Evolutionary conservation across 257 asterid species (phyloP).

Genomic region (Nyctanthes arbortristis): DNA sequence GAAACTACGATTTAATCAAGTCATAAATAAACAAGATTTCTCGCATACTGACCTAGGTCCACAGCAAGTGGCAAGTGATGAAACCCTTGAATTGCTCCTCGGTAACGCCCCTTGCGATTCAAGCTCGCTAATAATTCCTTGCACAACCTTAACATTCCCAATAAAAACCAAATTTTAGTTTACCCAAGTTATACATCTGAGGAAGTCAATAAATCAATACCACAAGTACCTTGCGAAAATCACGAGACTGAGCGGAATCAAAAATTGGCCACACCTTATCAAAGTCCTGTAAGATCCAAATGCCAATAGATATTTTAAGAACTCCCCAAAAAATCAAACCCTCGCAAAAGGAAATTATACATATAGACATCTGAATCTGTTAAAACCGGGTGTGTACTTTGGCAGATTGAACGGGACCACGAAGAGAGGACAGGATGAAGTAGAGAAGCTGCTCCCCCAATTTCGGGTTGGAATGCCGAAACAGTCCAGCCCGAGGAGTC

Average conservation of each 20-base stretch:
- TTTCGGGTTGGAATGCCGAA: constrained; percentile 98
- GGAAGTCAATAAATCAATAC: constrained; percentile 4
- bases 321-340: background rate
- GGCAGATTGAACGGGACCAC: constrained; percentile 96
- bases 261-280: constrained; percentile 99
- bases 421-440: constrained; percentile 90
- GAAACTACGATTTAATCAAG: constrained; percentile 1
- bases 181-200: constrained; percentile 5
- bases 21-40: background rate
- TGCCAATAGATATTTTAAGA: constrained; percentile 4
- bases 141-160: constrained; percentile 70
- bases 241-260: constrained; percentile 99
- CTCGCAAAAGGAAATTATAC: background rate
- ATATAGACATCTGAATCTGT: background rate
- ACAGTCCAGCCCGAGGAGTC: constrained; percentile 83
- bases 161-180: constrained; percentile 1
- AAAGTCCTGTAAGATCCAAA: constrained; percentile 69
- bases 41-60: constrained; percentile 71
- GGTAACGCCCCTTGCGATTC: constrained; percentile 99
- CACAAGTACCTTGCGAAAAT: constrained; percentile 81
- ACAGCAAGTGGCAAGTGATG: constrained; percentile 98
- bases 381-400: constrained; percentile 42
- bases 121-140: constrained; percentile 96
- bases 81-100: constrained; percentile 98
- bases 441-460: constrained; percentile 96